Evolutionary conservation across 2,329 filamentous ascomycete species (phyloP), one percentile per base, ranked within the genome.

Genomic region (Monosporascus sp.): DNA sequence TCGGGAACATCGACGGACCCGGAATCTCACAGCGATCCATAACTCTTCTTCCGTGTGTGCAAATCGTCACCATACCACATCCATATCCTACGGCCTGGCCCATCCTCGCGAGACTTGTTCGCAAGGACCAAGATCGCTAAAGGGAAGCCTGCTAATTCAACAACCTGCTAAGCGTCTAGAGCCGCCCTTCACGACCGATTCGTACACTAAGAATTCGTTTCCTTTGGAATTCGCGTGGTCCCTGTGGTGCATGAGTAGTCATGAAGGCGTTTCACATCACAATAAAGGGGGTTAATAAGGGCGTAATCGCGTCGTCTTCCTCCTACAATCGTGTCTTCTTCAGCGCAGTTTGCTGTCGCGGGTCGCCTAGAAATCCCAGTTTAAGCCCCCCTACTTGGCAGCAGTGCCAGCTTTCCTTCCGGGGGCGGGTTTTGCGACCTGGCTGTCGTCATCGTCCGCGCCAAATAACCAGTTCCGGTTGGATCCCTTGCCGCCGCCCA

Each of bases 401-500:
- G 59, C 39, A 24, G 54, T 53, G 22, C 53, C 34, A 50, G 63
- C 68, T 64, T 72, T 73, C 63, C 73, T 73, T 42, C 72, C 71
- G 5, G 70, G 66, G 7, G 69, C 67, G 9, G 68, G 58, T 49
- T 69, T 66, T 41, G 66, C 62, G 50, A 75, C 70, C 39, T 57
- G 53, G 14, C 34, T 54, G 53, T 75, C 71, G 24, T 77, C 76
- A 31, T 76, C 77, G 46, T 76, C 76, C 44, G 76, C 79, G 18
- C 79, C 78, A 56, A 83, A 80, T 6, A 82, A 73, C 83, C 84
- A 88, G 62, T 75, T 69, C 51, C 80, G 73, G 48, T 77, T 72
- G 41, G 75, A 74, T 45, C 77, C 80, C 66, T 77, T 81, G 56
- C 74, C 74, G 41, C 81, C 80, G 45, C 85, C 85, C 84, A 88